Evolutionary conservation across 495 filamentous ascomycete species (phyloP), one percentile per base, ranked within the genome.

Genomic region (Beverwykella pulmonaria): DNA sequence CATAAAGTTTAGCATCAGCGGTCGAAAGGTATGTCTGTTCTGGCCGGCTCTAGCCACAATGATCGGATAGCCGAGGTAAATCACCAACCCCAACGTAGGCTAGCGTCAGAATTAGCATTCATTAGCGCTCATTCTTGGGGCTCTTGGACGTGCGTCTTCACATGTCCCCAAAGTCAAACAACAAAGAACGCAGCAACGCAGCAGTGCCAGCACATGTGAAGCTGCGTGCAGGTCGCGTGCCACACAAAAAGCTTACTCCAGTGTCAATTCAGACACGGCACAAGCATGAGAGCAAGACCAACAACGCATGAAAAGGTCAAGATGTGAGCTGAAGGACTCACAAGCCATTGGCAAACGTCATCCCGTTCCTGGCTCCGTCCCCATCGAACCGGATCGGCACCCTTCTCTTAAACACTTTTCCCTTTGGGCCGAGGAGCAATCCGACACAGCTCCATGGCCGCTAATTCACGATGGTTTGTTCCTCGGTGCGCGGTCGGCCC

Each of bases 381-480:
- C 39, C 54, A 32, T 20, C 41, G 30, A 23, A 36, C 48, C 61
- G 48, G 61, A 64, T 64, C 67, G 32, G 48, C 67, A 47, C 23
- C 60, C 2, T 19, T 12, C 20, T 52, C 59, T 19, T 25, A 25
- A 15, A 10, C 25, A 25, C 41, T 14, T 8, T 56, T 67, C 55
- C 69, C 69, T 62, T 71, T 71, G 65, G 69, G 52, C 69, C 69
- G 69, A 71, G 69, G 69, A 32, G 58, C 53, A 49, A 58, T 55
- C 49, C 14, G 46, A 34, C 27, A 46, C 41, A 39, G 29, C 47
- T 53, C 49, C 30, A 15, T 20, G 10, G 49, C 52, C 53, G 44
- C 49, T 57, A 32, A 22, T 39, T 57, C 53, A 32, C 27, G 27
- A 29, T 54, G 44, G 27, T 7, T n/a, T 44, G 20, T 49, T 23